A percentile compares a stretch with the other conserved stretches of the same genome.
Evolutionary conservation across 768 basidiomycete species (phyloP).

Genomic region (Termitomyces sp.): DNA sequence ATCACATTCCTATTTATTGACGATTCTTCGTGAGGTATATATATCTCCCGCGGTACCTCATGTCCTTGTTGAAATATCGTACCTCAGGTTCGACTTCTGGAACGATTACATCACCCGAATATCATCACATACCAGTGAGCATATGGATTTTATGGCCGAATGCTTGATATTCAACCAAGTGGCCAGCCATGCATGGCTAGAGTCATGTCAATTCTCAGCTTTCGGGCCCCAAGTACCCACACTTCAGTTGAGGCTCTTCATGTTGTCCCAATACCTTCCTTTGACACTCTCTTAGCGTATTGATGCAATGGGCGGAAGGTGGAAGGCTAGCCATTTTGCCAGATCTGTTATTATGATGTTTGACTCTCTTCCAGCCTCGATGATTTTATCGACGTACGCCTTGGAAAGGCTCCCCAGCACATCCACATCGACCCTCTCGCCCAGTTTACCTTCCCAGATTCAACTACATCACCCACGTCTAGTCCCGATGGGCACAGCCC

Average conservation of each 20-base stretch:
- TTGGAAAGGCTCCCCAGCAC: constrained; percentile 54
- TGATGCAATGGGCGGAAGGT: constrained; percentile 94
- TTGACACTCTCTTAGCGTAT: constrained; percentile 40
- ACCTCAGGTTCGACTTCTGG: constrained; percentile 70
- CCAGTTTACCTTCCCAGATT: constrained; percentile 18
- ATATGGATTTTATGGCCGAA: not conserved
- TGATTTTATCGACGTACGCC: constrained; percentile 77
- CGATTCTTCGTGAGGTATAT: constrained; percentile 69
- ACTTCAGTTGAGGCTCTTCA: constrained; percentile 56
- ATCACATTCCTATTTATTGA: constrained; percentile 79
- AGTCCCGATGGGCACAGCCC: constrained; percentile 16
- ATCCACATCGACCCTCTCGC: constrained; percentile 36
- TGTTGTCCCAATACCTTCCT: not conserved
- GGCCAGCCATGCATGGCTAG: constrained; percentile 81
- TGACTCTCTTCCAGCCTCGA: constrained; percentile 48
- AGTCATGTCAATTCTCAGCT: constrained; percentile 75
- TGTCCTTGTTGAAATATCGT: not conserved
- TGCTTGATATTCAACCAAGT: not conserved
- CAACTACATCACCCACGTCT: constrained; percentile 18
- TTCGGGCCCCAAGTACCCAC: constrained; percentile 89
- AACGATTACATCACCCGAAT: constrained; percentile 84
- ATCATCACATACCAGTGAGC: constrained; percentile 86
- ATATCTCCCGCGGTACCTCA: not conserved
- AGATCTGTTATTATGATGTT: not conserved
- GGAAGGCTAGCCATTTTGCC: constrained; percentile 42